phyloP scores from a whole-genome alignment of 352 stramenopile genomes.

The Globisporangium solare region DNA sequence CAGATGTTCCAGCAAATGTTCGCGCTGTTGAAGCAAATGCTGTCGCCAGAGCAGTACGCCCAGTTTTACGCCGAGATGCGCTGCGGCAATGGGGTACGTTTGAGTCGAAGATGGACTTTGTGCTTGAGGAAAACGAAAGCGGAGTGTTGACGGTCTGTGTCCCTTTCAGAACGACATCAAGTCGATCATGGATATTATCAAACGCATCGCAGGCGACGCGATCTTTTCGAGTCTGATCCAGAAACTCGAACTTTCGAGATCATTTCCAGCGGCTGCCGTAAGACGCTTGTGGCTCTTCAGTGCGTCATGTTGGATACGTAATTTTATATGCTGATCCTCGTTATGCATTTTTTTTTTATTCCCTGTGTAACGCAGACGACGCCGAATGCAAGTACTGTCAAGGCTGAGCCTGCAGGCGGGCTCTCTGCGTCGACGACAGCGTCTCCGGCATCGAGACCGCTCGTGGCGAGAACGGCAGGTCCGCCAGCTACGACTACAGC shows the following conservation, averaged over 20 bases:
- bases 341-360: background rate
- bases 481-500: background rate
- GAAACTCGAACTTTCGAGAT: conserved; percentile 74
- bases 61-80: conserved; percentile 77
- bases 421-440: background rate
- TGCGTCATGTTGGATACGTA: background rate
- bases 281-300: background rate
- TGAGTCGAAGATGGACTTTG: background rate
- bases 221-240: conserved; percentile 82
- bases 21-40: conserved; percentile 76
- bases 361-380: background rate
- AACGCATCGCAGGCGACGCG: conserved; percentile 72
- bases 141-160: background rate
- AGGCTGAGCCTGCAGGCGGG: conserved; percentile 23
- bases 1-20: conserved; percentile 89
- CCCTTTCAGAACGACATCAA: conserved; percentile 74
- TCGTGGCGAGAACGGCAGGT: background rate
- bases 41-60: conserved; percentile 79
- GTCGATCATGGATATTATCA: conserved; percentile 86
- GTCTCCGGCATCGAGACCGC: conserved; percentile 5
- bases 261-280: conserved; percentile 38
- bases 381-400: conserved; percentile 18
- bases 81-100: conserved; percentile 64
- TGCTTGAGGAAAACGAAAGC: background rate
- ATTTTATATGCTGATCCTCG: background rate